Conservation (phyloP, 2,329 filamentous ascomycete species). For the Fusarium floridanum region DNA sequence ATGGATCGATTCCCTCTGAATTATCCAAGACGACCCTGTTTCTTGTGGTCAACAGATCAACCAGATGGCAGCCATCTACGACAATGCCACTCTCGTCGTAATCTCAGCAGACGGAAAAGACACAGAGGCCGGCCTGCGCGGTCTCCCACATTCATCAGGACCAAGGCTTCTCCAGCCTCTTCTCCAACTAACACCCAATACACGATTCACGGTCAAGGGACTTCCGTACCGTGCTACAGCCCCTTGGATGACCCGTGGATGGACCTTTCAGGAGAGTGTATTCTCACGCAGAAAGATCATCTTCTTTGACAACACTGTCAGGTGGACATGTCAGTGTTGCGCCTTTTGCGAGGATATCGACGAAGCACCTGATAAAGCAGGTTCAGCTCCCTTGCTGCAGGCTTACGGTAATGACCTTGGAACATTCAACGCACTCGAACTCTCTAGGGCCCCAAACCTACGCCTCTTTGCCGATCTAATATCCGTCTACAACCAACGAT, state of each 20-base stretch:
- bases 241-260: constrained; percentile 13
- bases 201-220: not conserved
- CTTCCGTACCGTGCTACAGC: not conserved
- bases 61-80: constrained; percentile 17
- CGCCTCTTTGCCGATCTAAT: constrained; percentile 7
- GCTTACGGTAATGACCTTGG: not conserved
- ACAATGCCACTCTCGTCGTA: constrained; percentile 9
- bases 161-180: not conserved
- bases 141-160: not conserved
- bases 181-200: not conserved
- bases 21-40: constrained; percentile 18
- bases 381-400: not conserved
- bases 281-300: constrained; percentile 17
- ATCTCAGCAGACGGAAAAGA: constrained; percentile 4
- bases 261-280: constrained; percentile 22
- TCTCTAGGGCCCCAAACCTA: constrained; percentile 7
- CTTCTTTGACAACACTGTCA: constrained; percentile 9
- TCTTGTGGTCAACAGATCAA: constrained; percentile 1
- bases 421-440: constrained; percentile 1
- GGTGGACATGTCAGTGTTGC: constrained; percentile 12
- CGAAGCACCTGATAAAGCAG: not conserved
- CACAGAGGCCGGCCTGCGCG: constrained; percentile 1
- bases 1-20: constrained; percentile 23
- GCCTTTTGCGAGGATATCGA: constrained; percentile 15
- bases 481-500: not conserved